These are phyloP conservation scores for Dryas octopetala DNA, from an alignment of 306 rosid species.

Conservation along the genomic window DNA sequence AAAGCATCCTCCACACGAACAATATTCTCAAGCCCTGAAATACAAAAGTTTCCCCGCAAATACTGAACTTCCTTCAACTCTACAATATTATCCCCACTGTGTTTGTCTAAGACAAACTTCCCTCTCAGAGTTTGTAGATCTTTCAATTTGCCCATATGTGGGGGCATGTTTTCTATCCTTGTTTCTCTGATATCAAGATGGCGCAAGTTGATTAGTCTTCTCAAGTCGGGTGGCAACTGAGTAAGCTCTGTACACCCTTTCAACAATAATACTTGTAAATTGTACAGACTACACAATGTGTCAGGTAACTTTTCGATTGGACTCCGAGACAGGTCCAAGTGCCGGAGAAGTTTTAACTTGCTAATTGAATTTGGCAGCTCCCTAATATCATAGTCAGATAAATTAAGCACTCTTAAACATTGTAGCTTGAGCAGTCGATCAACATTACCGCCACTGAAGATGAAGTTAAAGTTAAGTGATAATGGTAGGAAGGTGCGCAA, in stretches of 20 bases:
- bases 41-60: constrained; percentile 3
- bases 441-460: not conserved
- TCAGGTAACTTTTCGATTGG: constrained; percentile 2
- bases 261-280: constrained; percentile 21
- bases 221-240: constrained; percentile 8
- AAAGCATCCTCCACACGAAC: constrained; percentile 2
- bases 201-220: constrained; percentile 18
- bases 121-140: not conserved
- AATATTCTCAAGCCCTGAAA: constrained; percentile 12
- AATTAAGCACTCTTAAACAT: constrained; percentile 15
- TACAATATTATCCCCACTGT: not conserved
- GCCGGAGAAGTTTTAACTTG: not conserved
- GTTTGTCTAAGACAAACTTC: not conserved
- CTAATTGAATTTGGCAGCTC: not conserved
- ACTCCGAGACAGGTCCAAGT: constrained; percentile 16
- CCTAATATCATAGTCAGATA: not conserved
- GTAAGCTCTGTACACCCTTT: not conserved
- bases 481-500: not conserved
- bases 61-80: constrained; percentile 8
- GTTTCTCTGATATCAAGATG: constrained; percentile 2
- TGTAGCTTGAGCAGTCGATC: not conserved
- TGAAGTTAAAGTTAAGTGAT: too few species aligned
- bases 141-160: constrained; percentile 13
- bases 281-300: constrained; percentile 8
- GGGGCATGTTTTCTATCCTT: not conserved